Evolutionary conservation across 164 flowering plant species (phyloP).

Genomic region (Tetracentron sinense): DNA sequence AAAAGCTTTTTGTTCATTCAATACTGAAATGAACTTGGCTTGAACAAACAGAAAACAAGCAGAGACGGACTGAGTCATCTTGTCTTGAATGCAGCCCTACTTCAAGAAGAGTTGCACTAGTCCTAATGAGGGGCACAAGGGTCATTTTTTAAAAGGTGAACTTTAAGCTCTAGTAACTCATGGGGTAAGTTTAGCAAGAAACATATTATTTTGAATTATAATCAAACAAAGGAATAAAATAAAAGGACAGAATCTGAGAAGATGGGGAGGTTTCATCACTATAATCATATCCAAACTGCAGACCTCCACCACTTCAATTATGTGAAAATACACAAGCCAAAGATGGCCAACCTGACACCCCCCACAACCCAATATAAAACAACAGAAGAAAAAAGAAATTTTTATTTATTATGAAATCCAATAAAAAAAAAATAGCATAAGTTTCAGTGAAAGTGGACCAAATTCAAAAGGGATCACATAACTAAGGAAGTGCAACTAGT

Average conservation of each 20-base stretch:
- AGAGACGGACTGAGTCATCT: no score
- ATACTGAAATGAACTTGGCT: no score
- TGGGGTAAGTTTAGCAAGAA: no score
- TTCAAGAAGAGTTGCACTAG: no score
- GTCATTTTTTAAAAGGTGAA: no score
- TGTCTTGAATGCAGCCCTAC: no score
- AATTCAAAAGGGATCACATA: constrained; percentile 21
- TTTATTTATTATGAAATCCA: not conserved
- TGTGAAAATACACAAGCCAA: constrained; percentile 21
- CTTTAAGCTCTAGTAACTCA: no score
- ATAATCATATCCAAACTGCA: constrained; percentile 28
- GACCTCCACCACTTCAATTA: constrained; percentile 25
- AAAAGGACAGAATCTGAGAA: constrained; percentile 9
- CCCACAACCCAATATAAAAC: constrained; percentile 25
- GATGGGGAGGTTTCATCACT: constrained; percentile 10
- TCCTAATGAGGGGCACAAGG: no score
- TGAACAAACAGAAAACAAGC: no score
- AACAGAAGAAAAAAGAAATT: not conserved
- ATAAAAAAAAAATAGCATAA: constrained; percentile 18
- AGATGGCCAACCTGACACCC: constrained; percentile 53
- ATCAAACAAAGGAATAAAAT: not conserved
- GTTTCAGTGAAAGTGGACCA: constrained; percentile 34
- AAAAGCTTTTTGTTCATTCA: no score
- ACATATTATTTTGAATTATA: no score
- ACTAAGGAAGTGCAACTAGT: constrained; percentile 26